phyloP scores from a whole-genome alignment of 345 rosid genomes.

The Populus deltoides region DNA sequence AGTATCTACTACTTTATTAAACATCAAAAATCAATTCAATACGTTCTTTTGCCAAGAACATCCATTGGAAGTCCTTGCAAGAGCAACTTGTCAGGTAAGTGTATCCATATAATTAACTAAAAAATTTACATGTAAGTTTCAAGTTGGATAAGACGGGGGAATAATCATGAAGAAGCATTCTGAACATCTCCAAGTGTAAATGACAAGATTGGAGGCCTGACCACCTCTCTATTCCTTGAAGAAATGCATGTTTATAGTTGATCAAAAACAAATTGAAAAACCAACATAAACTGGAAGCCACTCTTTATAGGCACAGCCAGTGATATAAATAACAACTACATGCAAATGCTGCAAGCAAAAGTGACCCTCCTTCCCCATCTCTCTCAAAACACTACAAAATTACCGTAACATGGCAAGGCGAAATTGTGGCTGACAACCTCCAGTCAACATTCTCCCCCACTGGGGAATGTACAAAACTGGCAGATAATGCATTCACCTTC shows the following conservation, averaged over 20 bases:
- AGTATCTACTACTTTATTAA: too few species aligned
- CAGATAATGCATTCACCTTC: conserved; percentile 88
- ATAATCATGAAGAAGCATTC: too few species aligned
- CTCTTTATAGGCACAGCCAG: not conserved
- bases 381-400: conserved; percentile 30
- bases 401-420: conserved; percentile 98
- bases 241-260: not conserved
- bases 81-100: not conserved
- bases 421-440: conserved; percentile 88
- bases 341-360: conserved; percentile 1
- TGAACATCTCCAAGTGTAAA: not conserved
- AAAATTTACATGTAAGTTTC: not conserved
- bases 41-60: too few species aligned
- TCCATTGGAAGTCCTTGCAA: too few species aligned
- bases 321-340: not conserved
- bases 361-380: not conserved
- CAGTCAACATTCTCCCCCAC: conserved; percentile 91
- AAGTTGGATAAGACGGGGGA: not conserved
- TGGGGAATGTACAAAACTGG: conserved; percentile 80
- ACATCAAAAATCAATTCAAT: too few species aligned
- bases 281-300: not conserved
- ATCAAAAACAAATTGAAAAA: not conserved
- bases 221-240: not conserved
- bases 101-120: not conserved
- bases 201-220: too few species aligned